phyloP scores from a whole-genome alignment of 768 basidiomycete genomes.

The Calocera cornea region DNA sequence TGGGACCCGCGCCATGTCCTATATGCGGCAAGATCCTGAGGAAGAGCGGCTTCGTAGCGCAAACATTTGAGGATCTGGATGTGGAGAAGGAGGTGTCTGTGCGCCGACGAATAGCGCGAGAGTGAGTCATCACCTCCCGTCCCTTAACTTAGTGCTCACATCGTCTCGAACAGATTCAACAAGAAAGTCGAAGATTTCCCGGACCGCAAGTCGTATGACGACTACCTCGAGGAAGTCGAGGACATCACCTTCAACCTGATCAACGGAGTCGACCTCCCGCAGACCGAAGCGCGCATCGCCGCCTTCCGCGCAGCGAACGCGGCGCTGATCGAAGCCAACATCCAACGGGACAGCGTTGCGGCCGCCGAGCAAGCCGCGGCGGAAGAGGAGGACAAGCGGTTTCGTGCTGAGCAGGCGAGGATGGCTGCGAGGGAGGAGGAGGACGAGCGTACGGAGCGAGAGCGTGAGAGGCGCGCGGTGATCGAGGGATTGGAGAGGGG shows the following conservation, averaged over 20 bases:
- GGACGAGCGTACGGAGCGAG: slow-evolving; percentile 61
- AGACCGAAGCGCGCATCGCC: slow-evolving; percentile 73
- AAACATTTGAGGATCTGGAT: slow-evolving; percentile 82
- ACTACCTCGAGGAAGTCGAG: slow-evolving; percentile 93
- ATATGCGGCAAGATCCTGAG: slow-evolving; percentile 76
- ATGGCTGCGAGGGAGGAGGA: slow-evolving; percentile 57
- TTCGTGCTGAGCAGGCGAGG: slow-evolving; percentile 53
- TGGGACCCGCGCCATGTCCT: slow-evolving; percentile 93
- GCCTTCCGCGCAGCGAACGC: slow-evolving; percentile 71
- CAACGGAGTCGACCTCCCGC: slow-evolving; percentile 63
- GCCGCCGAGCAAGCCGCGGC: slow-evolving; percentile 47
- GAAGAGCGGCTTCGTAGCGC: slow-evolving; percentile 88
- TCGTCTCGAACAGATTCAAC: slow-evolving; percentile 57
- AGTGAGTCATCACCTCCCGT: slow-evolving; percentile 38
- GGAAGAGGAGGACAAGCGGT: slow-evolving; percentile 66
- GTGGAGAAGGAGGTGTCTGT: slow-evolving; percentile 93
- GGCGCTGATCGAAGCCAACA: slow-evolving; percentile 67
- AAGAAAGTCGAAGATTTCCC: slow-evolving; percentile 82
- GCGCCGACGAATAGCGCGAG: slow-evolving; percentile 72
- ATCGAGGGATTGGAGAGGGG: slow-evolving; percentile 64
- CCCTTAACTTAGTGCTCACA: neutral
- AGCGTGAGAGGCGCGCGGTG: slow-evolving; percentile 55
- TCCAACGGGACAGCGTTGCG: slow-evolving; percentile 42
- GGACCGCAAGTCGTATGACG: slow-evolving; percentile 69
- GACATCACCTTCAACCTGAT: slow-evolving; percentile 94